Base-by-base conservation (phyloP, 2,329 filamentous ascomycete genomes). In the Dactylella cylindrospora region DNA sequence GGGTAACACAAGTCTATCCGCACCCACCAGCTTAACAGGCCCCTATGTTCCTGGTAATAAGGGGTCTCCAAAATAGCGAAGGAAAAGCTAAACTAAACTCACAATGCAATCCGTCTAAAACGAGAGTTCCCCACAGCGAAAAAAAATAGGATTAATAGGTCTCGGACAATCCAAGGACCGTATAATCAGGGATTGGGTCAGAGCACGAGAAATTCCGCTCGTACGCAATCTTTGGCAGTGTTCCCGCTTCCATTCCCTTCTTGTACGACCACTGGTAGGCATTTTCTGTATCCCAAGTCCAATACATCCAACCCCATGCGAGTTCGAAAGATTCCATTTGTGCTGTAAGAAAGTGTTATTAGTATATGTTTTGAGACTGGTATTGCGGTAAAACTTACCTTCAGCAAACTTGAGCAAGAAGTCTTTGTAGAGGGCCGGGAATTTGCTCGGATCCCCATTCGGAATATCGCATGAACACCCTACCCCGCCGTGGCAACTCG, bases 241-340 rank as follows among this genome's bases (percentile, higher is more conserved):
- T 88, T 0, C 88, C 88, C 1, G 86, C 86, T 46, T 79, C 79
- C 65, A 90, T 76, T 0, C 89, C 90, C 66, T 83, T 78, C 73
- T 90, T 84, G 76, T 93, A 95, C 72, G 90, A 95, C 93, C 93
- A 98, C 75, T 96, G 89, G 60, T 84, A 78, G 41, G 86, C 84
- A 66, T 75, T 79, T 76, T 97, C 91, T 23, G 91, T 95, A 74
- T 90, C 82, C 91, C 93, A 95, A 26, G 90, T 97, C 93, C 93
- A 98, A 75, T 98, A 98, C 76, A 95, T 96, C 93, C 93, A 98
- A 41, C 93, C 93, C 85, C 87, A 93, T 4, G 88, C 89, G 65
- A 85, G 84, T 73, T 97, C 91, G 70, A 97, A 98, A 59, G 84
- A 88, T 68, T 85, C 79, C 88, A 98, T 98, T 76, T 98, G 93